Base-by-base conservation (phyloP, 306 rosid genomes). In the Prunus mira region DNA sequence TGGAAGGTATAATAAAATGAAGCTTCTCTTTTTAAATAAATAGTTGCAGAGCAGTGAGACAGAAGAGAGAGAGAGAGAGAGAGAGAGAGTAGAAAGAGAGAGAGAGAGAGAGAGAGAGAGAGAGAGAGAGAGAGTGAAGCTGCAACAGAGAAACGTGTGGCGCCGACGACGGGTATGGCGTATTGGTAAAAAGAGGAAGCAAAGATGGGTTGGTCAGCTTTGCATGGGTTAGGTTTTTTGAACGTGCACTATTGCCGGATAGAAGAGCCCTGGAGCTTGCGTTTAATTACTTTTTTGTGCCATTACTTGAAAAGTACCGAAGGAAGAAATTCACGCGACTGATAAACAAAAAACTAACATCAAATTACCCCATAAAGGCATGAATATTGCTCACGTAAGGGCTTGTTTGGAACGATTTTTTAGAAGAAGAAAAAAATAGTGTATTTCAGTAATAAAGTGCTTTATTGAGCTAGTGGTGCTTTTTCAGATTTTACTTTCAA, bases 131-230 rank as follows among this genome's bases (percentile, higher is more conserved):
- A n/a, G 61, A 50, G 32, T 27, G 79, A 52, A 38, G 54, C 60
- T n/a, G 13, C 55, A 11, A 65, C 56, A 68, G 30, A 69, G 30
- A 61, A 51, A 34, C 75, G 60, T 38, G 60, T 18, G 64, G 22
- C 71, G 50, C 64, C 81, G 81, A 69, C 56, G 75, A 34, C 43
- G 43, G 43, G 56, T 15, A 66, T 9, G 78, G 76, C 8, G 50
- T 9, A 12, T 57, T 22, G 68, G 5, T 1, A 14, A 0, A 47
- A 12, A 41, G 13, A 55, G 19, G 22, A 30, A 4, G 6, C 7
- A 7, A 7, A 19, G n/a, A 69, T 18, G 74, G 62, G 63, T 70
- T 70, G 64, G 75, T 10, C 66, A 38, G 76, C 10, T 20, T 41
- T 56, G 52, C 65, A 54, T 55, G 50, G 50, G 75, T 20, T 54